Evolutionary conservation across 768 basidiomycete genomes (phyloP).

Genomic region (Phylloporus sp.): DNA sequence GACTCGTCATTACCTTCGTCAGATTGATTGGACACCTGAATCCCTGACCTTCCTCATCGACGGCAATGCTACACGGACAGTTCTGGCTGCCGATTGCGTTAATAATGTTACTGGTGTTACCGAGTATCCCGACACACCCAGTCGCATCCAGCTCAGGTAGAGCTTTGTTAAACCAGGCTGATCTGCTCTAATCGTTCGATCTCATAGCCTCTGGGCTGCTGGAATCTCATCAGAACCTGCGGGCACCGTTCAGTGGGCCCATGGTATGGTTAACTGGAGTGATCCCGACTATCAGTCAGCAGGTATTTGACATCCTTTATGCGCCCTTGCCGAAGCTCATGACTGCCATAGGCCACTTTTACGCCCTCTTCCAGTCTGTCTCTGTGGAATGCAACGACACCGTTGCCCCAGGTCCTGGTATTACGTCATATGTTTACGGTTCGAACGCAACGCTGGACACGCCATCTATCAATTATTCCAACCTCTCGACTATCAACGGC

Average conservation of each 20-base stretch:
- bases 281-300: constrained; percentile 74
- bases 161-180: not conserved
- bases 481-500: constrained; percentile 51
- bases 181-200: not conserved
- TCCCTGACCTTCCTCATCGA: constrained; percentile 66
- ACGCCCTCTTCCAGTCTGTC: constrained; percentile 58
- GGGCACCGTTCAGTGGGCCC: constrained; percentile 78
- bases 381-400: constrained; percentile 62
- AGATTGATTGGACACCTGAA: constrained; percentile 82
- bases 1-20: not conserved
- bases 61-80: constrained; percentile 63
- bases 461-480: constrained; percentile 56
- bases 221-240: constrained; percentile 57
- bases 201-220: constrained; percentile 69
- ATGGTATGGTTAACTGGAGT: constrained; percentile 78
- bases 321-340: not conserved
- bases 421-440: constrained; percentile 64
- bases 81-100: constrained; percentile 57
- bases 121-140: constrained; percentile 73
- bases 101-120: constrained; percentile 49
- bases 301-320: constrained; percentile 32
- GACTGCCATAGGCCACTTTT: constrained; percentile 56
- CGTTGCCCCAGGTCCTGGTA: constrained; percentile 36
- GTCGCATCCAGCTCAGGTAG: constrained; percentile 77
- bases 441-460: constrained; percentile 48